Base-by-base conservation (phyloP, 1,284 basidiomycete genomes). In the Pisolithus thermaeus region DNA sequence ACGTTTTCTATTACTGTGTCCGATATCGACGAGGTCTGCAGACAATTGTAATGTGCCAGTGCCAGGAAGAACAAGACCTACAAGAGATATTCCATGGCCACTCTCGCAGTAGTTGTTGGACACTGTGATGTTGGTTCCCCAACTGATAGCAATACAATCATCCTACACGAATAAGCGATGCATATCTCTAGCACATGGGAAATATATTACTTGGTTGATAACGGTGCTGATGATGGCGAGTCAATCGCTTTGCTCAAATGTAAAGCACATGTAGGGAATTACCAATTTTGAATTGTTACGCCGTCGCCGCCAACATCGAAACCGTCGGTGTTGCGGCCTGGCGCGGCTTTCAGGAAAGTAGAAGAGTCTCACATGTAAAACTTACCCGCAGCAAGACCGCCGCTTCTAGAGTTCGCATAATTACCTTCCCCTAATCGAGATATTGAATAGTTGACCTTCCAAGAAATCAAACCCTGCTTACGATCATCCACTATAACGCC, bases 101-200 rank as follows among this genome's bases (percentile, higher is more conserved):
- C 72, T 70, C 2, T 68, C 66, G 62, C 83, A 85, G 20, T 70
- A 73, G 60, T 80, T 81, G 25, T 75, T 62, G 49, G 72, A 67
- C 62, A 84, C 79, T 44, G 74, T 58, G 53, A 85, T 79, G 61
- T 78, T 79, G 32, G 68, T 66, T 7, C 81, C 83, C 41, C 64
- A 65, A 62, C 81, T 83, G 60, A 84, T 79, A 8, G 83, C 79
- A 35, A 84, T 62, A 55, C 83, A 84, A 58, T 85, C 81, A 53
- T 85, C 82, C 70, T 83, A 65, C 6, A 52, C 23, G 22, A 39
- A 50, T 2, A 18, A 46, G 32, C 52, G 9, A 42, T n/a, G 12
- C 49, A 32, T 56, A 53, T 25, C 25, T 25, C 12, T 28, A 39
- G 9, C 16, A 25, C 20, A 9, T 7, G 4, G 22, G 2, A 12